phyloP scores from a whole-genome alignment of 768 basidiomycete species.

The Boletus edulis region DNA sequence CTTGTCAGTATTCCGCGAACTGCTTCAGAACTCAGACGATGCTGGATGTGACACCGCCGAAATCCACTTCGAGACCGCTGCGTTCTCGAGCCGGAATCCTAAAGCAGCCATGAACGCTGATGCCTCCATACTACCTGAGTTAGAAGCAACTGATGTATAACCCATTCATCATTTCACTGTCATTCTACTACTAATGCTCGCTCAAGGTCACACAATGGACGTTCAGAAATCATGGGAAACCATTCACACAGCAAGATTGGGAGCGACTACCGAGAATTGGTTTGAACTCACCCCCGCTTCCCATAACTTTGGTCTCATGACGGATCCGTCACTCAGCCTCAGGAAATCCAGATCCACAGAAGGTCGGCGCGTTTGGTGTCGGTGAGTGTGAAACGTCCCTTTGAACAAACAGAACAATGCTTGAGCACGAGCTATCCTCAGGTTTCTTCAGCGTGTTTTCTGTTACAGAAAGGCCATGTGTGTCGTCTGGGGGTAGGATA shows the following conservation, averaged over 20 bases:
- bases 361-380: background rate
- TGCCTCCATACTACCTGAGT: background rate
- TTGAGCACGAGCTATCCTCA: conserved; percentile 9
- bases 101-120: too few species aligned
- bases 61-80: background rate
- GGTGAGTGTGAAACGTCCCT: background rate
- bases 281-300: background rate
- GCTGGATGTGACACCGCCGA: background rate
- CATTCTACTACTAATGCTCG: background rate
- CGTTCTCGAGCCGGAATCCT: background rate
- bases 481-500: background rate
- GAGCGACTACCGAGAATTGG: background rate
- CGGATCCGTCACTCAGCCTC: background rate
- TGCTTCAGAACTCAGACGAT: conserved; percentile 1
- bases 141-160: background rate
- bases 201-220: background rate
- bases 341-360: background rate
- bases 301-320: background rate
- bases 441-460: conserved; percentile 81
- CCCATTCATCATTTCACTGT: background rate
- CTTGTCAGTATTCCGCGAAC: background rate
- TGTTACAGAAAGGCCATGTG: conserved; percentile 41
- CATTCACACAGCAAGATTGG: conserved; percentile 21
- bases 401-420: too few species aligned
- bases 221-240: background rate